Evolutionary conservation across 805 yeast genomes (phyloP).

Genomic region (Zygosaccharomyces bailii): DNA sequence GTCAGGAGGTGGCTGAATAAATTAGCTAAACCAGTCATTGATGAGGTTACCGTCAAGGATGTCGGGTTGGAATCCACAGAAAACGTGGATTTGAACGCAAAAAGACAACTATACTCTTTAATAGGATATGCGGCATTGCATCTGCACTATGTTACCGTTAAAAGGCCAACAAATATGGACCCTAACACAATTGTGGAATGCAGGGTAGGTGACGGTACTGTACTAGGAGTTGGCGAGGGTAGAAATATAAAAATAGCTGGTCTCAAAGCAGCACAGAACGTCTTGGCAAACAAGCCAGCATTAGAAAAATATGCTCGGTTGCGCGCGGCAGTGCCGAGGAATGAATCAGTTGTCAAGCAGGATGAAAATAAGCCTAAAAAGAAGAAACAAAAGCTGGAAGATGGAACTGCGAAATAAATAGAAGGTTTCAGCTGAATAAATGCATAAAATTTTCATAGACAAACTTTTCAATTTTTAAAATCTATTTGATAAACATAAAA

Average conservation of each 20-base stretch:
- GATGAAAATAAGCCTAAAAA: constrained; percentile 11
- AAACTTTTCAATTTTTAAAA: neutral
- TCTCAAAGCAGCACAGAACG: constrained; percentile 77
- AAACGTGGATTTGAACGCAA: constrained; percentile 60
- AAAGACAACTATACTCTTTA: constrained; percentile 69
- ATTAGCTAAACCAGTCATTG: constrained; percentile 48
- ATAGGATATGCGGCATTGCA: constrained; percentile 72
- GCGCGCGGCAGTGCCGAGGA: constrained; percentile 53
- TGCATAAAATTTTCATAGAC: no score
- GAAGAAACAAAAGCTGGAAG: constrained; percentile 6
- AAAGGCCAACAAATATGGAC: constrained; percentile 34
- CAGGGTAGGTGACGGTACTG: constrained; percentile 55
- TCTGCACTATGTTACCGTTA: constrained; percentile 52
- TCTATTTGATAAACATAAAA: no score
- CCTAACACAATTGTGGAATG: constrained; percentile 62
- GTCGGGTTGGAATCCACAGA: constrained; percentile 33
- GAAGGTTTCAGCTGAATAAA: neutral
- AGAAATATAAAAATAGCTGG: constrained; percentile 74
- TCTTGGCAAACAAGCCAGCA: constrained; percentile 53
- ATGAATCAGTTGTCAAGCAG: constrained; percentile 29
- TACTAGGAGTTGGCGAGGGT: constrained; percentile 71
- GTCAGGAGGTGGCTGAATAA: constrained; percentile 56
- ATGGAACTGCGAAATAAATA: neutral
- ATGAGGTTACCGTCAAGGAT: constrained; percentile 22
- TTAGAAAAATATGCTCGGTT: constrained; percentile 61